Percentiles rank a stretch among this genome's conserved stretches.
These are phyloP conservation scores for Cyberlindnera veronae DNA, from an alignment of 805 yeast species.

Conservation along the genomic window DNA sequence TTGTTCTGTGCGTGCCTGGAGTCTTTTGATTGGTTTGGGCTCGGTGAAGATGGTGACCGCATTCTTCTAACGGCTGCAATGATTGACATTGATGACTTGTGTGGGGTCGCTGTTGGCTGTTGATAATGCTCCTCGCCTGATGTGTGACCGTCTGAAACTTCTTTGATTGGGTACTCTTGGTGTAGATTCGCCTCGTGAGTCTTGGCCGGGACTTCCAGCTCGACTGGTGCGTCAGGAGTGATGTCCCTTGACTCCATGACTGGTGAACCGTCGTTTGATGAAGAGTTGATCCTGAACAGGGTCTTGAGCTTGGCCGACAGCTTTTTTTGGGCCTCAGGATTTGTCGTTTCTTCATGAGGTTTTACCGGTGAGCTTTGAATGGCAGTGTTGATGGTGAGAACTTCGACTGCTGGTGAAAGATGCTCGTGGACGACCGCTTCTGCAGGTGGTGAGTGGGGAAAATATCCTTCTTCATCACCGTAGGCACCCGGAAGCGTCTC, in stretches of 20 bases:
- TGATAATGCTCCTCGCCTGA: conserved; percentile 8
- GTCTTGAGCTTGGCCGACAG: conserved; percentile 22
- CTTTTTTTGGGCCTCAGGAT: conserved; percentile 14
- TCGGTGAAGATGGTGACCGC: conserved; percentile 34
- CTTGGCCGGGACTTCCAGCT: conserved; percentile 17
- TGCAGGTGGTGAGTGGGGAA: conserved; percentile 7
- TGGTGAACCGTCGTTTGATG: conserved; percentile 17
- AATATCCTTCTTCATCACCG: conserved; percentile 1
- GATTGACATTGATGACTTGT: conserved; percentile 13
- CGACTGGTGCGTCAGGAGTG: conserved; percentile 9
- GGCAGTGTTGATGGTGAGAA: background rate
- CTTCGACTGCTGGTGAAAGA: conserved; percentile 11
- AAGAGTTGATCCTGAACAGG: conserved; percentile 22
- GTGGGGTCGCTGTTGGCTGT: conserved; percentile 6
- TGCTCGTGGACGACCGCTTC: conserved; percentile 16
- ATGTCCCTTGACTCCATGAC: conserved; percentile 11
- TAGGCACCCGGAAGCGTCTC: background rate
- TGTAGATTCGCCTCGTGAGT: conserved; percentile 14
- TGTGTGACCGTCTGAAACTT: conserved; percentile 4
- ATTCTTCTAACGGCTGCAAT: conserved; percentile 27
- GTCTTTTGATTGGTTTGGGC: no score
- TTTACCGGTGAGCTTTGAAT: background rate
- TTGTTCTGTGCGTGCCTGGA: background rate
- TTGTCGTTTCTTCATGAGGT: background rate
- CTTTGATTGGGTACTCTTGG: conserved; percentile 10